A percentile compares a stretch with the other conserved stretches of the same genome.
Evolutionary conservation across 1,139 yeast species (phyloP).

Genomic region (Magnusiomyces fungicola): DNA sequence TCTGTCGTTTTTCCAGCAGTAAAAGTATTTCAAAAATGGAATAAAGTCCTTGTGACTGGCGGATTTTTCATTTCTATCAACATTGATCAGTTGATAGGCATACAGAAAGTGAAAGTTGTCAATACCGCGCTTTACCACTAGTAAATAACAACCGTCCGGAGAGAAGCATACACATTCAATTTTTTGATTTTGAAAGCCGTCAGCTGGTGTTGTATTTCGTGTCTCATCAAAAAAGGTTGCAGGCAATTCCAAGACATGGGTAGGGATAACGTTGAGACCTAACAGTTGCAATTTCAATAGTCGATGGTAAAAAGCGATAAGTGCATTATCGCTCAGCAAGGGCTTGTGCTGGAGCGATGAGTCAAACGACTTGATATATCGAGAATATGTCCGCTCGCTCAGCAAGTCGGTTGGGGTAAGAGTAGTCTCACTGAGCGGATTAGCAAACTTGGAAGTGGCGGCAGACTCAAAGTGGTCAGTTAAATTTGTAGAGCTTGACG

Average conservation of each 20-base stretch:
- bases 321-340: not conserved
- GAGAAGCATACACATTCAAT: conserved; percentile 13
- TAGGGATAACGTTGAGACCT: conserved; percentile 1
- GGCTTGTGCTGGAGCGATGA: not conserved
- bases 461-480: no score
- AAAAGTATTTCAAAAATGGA: conserved; percentile 9
- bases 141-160: conserved; percentile 12
- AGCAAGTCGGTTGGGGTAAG: no score
- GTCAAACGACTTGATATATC: no score
- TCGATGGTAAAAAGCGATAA: conserved; percentile 10
- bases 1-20: conserved; percentile 13
- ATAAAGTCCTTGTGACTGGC: not conserved
- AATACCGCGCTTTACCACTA: conserved; percentile 10
- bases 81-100: conserved; percentile 6
- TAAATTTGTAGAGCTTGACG: no score
- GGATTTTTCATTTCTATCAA: not conserved
- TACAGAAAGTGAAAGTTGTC: conserved; percentile 10
- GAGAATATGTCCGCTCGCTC: no score
- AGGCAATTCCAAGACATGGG: not conserved
- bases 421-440: not conserved
- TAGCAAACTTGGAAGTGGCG: not conserved
- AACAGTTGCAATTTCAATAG: conserved; percentile 11
- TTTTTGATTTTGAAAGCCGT: conserved; percentile 2
- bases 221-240: not conserved
- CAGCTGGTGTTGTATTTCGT: conserved; percentile 3